Conservation (phyloP, 2,329 filamentous ascomycete species). For the Phialophora expanda region DNA sequence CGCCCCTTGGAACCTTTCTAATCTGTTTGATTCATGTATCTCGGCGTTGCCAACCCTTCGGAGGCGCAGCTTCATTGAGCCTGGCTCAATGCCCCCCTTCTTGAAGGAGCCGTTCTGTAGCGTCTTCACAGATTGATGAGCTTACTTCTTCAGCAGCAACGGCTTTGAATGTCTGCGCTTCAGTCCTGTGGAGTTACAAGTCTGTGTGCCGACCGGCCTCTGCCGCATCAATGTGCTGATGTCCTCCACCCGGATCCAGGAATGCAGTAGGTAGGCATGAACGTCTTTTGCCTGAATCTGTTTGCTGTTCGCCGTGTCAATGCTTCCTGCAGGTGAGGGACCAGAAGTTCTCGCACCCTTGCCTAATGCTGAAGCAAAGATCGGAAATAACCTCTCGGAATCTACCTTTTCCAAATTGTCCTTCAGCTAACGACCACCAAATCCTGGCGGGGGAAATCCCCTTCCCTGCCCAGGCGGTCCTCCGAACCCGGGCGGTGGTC, state of each 20-base stretch:
- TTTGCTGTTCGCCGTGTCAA: neutral
- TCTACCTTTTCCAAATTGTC: neutral
- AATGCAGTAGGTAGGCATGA: neutral
- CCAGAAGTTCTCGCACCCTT: neutral
- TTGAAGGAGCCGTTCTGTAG: neutral
- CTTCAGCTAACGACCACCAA: conserved; percentile 45
- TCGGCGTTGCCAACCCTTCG: neutral
- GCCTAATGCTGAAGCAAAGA: neutral
- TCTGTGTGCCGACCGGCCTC: neutral
- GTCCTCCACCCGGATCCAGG: neutral
- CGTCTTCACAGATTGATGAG: neutral
- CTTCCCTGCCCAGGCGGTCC: conserved; percentile 63
- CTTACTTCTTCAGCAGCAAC: neutral
- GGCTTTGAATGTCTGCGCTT: neutral
- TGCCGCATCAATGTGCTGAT: neutral
- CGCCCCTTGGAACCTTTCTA: neutral
- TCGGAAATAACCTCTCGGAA: neutral
- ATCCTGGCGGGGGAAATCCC: conserved; percentile 59
- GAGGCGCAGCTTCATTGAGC: neutral
- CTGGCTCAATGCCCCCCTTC: neutral
- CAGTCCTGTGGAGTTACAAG: neutral
- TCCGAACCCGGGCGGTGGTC: conserved; percentile 68
- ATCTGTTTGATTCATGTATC: neutral
- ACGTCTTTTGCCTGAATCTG: neutral
- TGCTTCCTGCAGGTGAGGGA: neutral